phyloP scores from a whole-genome alignment of 2,329 filamentous ascomycete species.

The Penicillium sp. region DNA sequence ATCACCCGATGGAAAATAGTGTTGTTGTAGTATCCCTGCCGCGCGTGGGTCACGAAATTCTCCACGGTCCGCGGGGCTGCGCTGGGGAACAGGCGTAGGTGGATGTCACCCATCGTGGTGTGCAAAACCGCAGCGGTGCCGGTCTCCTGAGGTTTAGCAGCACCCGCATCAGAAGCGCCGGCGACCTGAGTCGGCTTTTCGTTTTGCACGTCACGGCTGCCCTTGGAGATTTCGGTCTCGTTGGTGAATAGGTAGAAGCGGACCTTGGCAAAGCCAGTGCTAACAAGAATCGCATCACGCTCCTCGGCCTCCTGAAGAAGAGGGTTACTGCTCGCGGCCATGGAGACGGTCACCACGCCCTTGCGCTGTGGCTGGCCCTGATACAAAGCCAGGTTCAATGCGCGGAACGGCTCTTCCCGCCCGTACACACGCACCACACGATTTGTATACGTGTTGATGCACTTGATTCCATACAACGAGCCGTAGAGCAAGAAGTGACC shows the following conservation, averaged over 20 bases:
- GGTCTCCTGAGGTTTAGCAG: constrained; percentile 67
- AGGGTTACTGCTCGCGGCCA: constrained; percentile 94
- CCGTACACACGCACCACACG: constrained; percentile 87
- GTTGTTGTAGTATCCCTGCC: constrained; percentile 93
- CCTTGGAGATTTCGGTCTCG: constrained; percentile 78
- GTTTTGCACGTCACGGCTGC: constrained; percentile 88
- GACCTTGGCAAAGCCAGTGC: constrained; percentile 80
- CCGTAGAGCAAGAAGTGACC: constrained; percentile 94
- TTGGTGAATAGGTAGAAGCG: constrained; percentile 99
- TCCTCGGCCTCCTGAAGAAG: constrained; percentile 88
- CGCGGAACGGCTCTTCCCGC: constrained; percentile 82
- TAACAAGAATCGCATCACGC: constrained; percentile 83
- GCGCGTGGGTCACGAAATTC: constrained; percentile 92
- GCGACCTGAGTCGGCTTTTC: constrained; percentile 77
- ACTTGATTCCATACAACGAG: constrained; percentile 88
- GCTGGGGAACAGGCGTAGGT: constrained; percentile 88
- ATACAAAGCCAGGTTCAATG: constrained; percentile 81
- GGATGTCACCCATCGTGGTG: constrained; percentile 91
- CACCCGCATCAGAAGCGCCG: constrained; percentile 45
- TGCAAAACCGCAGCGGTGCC: constrained; percentile 83
- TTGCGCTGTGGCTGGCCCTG: constrained; percentile 96
- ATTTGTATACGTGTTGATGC: constrained; percentile 95
- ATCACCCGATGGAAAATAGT: constrained; percentile 98
- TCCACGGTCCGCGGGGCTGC: constrained; percentile 93
- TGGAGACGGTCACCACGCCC: constrained; percentile 87